Conservation (phyloP, 495 filamentous ascomycete genomes). For the Lasiosphaeris hirsuta region DNA sequence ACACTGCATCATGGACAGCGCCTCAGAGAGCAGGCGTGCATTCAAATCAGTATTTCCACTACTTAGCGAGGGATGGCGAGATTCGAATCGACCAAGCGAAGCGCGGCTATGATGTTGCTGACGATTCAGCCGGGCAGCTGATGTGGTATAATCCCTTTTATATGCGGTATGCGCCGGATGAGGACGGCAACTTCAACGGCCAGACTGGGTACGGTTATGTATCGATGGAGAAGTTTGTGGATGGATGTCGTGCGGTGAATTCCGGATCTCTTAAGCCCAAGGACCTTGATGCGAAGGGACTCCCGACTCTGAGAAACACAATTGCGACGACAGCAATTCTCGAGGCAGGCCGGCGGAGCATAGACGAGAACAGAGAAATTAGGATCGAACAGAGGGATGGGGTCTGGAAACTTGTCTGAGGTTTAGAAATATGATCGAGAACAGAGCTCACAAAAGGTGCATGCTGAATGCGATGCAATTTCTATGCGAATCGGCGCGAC, state of each 20-base stretch:
- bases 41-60: conserved; percentile 94
- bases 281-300: conserved; percentile 70
- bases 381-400: conserved; percentile 63
- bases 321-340: conserved; percentile 89
- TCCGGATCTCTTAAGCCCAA: conserved; percentile 65
- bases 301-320: conserved; percentile 85
- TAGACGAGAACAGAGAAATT: conserved; percentile 77
- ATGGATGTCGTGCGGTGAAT: conserved; percentile 76
- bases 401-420: conserved; percentile 66
- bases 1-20: conserved; percentile 92
- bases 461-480: too few species aligned
- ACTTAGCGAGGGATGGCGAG: conserved; percentile 79
- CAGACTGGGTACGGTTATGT: conserved; percentile 93
- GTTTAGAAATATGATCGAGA: background rate
- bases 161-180: conserved; percentile 93
- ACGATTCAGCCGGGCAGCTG: conserved; percentile 64
- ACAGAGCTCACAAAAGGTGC: background rate
- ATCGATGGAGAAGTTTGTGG: conserved; percentile 93
- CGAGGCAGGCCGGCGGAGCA: conserved; percentile 74
- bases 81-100: conserved; percentile 90
- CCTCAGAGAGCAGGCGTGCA: conserved; percentile 89
- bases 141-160: conserved; percentile 94
- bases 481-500: too few species aligned
- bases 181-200: conserved; percentile 89
- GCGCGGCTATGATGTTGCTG: conserved; percentile 90